A percentile compares a stretch with the other conserved stretches of the same genome.
Evolutionary conservation across 805 yeast species (phyloP).

Genomic region (Ogataea saltuana): DNA sequence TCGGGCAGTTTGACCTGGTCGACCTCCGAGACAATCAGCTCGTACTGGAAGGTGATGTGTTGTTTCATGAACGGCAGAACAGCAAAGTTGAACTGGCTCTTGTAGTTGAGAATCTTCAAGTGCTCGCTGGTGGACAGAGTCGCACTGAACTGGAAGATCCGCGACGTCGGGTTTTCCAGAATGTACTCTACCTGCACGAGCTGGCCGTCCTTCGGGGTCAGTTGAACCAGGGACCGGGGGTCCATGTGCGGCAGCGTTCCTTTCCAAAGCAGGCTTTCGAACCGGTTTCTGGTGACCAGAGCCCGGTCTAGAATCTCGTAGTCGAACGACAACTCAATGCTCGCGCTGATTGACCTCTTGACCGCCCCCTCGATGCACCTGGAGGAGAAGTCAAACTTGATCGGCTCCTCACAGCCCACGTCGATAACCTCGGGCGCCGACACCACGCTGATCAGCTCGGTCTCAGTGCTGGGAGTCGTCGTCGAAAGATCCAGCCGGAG

Average conservation of each 20-base stretch:
- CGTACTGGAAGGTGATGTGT: conserved; percentile 43
- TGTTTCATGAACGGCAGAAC: conserved; percentile 65
- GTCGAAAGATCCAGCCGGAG: conserved; percentile 18
- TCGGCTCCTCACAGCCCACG: conserved; percentile 2
- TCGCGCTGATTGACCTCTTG: conserved; percentile 27
- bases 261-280: conserved; percentile 45
- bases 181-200: conserved; percentile 44
- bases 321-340: conserved; percentile 19
- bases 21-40: conserved; percentile 23
- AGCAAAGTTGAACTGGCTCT: conserved; percentile 41
- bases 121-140: conserved; percentile 27
- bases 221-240: conserved; percentile 61
- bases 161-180: conserved; percentile 74
- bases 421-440: neutral
- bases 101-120: conserved; percentile 28
- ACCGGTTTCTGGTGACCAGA: conserved; percentile 29
- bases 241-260: conserved; percentile 63
- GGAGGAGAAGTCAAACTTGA: conserved; percentile 19
- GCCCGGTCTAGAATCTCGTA: conserved; percentile 17
- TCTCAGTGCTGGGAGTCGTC: conserved; percentile 11
- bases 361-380: conserved; percentile 18
- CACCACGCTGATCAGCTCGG: conserved; percentile 7
- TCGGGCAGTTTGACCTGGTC: conserved; percentile 51
- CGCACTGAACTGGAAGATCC: conserved; percentile 57
- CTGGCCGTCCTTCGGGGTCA: conserved; percentile 20